phyloP scores from a whole-genome alignment of 768 basidiomycete genomes.

The Peribolospora kevripleyi region DNA sequence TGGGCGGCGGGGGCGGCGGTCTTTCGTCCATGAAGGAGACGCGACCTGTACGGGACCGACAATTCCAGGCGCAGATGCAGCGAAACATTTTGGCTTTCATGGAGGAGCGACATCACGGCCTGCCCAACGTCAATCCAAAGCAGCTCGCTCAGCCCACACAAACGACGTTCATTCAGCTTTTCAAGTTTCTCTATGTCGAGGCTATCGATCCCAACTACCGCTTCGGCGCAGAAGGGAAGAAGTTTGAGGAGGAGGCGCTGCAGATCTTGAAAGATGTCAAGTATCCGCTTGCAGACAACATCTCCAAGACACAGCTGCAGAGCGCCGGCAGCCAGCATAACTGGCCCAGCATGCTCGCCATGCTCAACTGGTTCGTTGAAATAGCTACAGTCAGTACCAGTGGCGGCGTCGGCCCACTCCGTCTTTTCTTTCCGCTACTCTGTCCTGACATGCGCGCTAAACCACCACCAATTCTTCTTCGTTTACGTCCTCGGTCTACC shows the following conservation, averaged over 20 bases:
- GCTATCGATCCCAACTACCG: background rate
- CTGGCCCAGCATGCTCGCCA: conserved; percentile 74
- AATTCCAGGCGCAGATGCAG: no score
- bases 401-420: background rate
- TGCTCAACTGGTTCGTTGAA: conserved; percentile 78
- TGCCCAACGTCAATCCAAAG: conserved; percentile 19
- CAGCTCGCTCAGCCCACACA: background rate
- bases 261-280: conserved; percentile 44
- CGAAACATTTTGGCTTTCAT: no score
- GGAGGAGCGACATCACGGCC: background rate
- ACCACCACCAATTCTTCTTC: conserved; percentile 3
- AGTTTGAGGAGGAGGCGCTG: conserved; percentile 62
- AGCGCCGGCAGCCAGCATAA: conserved; percentile 71
- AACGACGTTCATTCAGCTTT: no score
- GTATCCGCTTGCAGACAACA: conserved; percentile 55
- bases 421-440: background rate
- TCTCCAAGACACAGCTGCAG: conserved; percentile 66
- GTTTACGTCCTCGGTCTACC: conserved; percentile 7
- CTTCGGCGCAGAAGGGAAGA: conserved; percentile 14
- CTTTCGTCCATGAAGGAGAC: no score
- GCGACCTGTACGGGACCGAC: no score
- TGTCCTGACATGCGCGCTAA: background rate
- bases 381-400: conserved; percentile 38
- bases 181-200: background rate
- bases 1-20: no score